phyloP scores from a whole-genome alignment of 306 rosid genomes.

The Alnus rubra region DNA sequence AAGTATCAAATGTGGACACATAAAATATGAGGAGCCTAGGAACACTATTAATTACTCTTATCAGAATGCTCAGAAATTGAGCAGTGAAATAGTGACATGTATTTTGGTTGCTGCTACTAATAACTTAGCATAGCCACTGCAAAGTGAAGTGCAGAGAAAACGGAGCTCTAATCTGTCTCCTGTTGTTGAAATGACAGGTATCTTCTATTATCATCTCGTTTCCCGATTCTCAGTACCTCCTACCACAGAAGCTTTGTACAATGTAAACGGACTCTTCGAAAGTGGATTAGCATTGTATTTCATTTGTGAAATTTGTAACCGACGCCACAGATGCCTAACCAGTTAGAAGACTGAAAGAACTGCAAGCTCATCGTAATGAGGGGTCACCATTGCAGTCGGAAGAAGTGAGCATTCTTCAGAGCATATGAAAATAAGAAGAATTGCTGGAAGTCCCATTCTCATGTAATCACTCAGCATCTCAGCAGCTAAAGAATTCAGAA shows the following conservation, averaged over 20 bases:
- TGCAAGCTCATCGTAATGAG: conserved; percentile 14
- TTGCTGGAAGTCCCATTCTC: conserved; percentile 6
- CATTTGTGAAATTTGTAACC: conserved; percentile 30
- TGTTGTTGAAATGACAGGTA: conserved; percentile 17
- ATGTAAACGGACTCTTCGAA: conserved; percentile 15
- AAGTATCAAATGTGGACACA: not conserved
- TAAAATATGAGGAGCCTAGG: not conserved
- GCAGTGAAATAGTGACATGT: conserved; percentile 8
- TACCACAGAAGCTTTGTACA: conserved; percentile 11
- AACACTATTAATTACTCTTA: not conserved
- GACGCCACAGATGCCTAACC: conserved; percentile 24
- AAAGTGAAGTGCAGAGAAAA: conserved; percentile 28
- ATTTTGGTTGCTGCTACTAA: conserved; percentile 27
- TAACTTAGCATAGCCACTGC: conserved; percentile 12
- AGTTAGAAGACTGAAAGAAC: conserved; percentile 25
- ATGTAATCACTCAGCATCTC: not conserved
- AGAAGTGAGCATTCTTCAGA: conserved; percentile 18
- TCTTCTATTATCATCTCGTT: conserved; percentile 18
- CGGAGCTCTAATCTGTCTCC: conserved; percentile 8
- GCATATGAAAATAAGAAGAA: not conserved
- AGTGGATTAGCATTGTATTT: conserved; percentile 16
- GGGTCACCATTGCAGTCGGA: conserved; percentile 22
- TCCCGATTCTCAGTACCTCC: conserved; percentile 19
- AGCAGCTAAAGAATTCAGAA: conserved; percentile 25
- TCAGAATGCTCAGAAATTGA: not conserved